phyloP scores from a whole-genome alignment of 768 basidiomycete species.

The Dioszegia crocea region DNA sequence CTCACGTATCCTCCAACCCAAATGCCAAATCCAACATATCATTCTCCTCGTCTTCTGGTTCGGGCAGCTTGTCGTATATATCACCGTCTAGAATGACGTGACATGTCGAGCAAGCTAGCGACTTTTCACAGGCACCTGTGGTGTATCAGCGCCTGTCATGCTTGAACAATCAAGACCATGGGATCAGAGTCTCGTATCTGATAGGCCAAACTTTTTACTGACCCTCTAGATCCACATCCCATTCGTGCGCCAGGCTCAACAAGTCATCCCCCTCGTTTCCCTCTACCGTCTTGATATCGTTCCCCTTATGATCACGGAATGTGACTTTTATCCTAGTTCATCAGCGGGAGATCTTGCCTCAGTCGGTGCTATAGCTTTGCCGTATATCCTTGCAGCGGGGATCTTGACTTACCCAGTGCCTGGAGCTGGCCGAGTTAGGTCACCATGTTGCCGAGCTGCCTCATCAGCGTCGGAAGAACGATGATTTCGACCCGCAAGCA shows the following conservation, averaged over 20 bases:
- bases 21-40: slow-evolving; percentile 89
- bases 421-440: slow-evolving; percentile 38
- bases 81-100: slow-evolving; percentile 81
- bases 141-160: neutral
- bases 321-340: slow-evolving; percentile 71
- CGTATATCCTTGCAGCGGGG: too few relatives aligned
- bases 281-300: slow-evolving; percentile 77
- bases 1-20: slow-evolving; percentile 84
- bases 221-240: slow-evolving; percentile 96
- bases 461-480: neutral
- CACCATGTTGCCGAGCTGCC: slow-evolving; percentile 30
- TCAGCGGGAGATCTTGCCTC: neutral
- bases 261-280: slow-evolving; percentile 93
- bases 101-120: slow-evolving; percentile 94
- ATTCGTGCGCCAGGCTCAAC: slow-evolving; percentile 83
- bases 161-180: too few relatives aligned
- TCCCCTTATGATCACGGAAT: slow-evolving; percentile 84
- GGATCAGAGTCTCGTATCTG: too few relatives aligned
- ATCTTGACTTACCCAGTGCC: slow-evolving; percentile 39
- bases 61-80: slow-evolving; percentile 78
- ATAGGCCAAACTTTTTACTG: too few relatives aligned
- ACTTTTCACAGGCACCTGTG: slow-evolving; percentile 91
- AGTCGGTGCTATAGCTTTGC: too few relatives aligned
- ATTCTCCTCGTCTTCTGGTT: slow-evolving; percentile 96
- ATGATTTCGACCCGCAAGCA: too few relatives aligned